Conservation (phyloP, 345 rosid species). For the Camelina hispida region DNA sequence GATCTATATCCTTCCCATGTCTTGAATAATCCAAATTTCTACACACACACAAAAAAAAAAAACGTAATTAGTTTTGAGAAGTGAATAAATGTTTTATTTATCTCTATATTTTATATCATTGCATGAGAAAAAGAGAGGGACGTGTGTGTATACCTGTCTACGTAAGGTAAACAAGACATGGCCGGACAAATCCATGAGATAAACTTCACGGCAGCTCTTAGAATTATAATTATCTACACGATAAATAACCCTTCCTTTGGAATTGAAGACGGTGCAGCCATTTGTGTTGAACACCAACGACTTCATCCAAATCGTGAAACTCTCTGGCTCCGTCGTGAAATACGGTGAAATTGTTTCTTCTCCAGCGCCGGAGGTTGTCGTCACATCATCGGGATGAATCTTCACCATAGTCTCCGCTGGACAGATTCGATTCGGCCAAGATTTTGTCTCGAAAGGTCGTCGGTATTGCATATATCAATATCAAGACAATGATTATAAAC, state of each 20-base stretch:
- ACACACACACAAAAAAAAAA: not conserved
- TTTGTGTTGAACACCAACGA: constrained; percentile 58
- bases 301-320: constrained; percentile 76
- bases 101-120: not conserved
- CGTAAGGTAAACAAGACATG: constrained; percentile 56
- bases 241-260: constrained; percentile 57
- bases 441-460: constrained; percentile 44
- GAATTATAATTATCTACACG: constrained; percentile 69
- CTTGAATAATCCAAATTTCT: constrained; percentile 51
- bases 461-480: constrained; percentile 28
- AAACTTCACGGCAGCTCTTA: constrained; percentile 53
- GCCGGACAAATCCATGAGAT: constrained; percentile 62
- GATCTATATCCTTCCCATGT: constrained; percentile 58
- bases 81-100: not conserved
- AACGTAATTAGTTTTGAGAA: constrained; percentile 10
- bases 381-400: constrained; percentile 27
- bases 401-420: constrained; percentile 42
- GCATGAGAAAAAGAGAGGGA: constrained; percentile 5
- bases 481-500: not conserved
- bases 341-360: constrained; percentile 38
- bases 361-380: constrained; percentile 11
- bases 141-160: constrained; percentile 52
- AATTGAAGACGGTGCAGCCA: constrained; percentile 67
- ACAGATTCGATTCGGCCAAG: constrained; percentile 42
- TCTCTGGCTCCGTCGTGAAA: constrained; percentile 53